These are phyloP conservation scores for Amauroascus verrucosus DNA, from an alignment of 2,329 filamentous ascomycete species.

Conservation along the genomic window DNA sequence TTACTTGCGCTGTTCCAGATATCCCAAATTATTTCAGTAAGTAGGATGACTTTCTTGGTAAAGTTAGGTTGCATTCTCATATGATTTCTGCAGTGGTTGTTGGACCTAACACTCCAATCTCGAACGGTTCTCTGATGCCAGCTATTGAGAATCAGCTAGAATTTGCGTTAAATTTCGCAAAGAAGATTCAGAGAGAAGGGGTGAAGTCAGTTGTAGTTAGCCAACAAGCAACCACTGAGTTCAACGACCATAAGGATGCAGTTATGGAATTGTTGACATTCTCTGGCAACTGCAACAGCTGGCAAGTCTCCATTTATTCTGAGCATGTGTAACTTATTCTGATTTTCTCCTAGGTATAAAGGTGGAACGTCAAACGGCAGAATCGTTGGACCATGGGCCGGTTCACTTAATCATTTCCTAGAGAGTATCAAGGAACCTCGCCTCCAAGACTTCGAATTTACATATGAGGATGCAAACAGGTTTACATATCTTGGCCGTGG, in stretches of 20 bases:
- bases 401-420: slow-evolving; percentile 17
- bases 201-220: neutral
- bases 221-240: neutral
- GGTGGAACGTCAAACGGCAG: slow-evolving; percentile 7
- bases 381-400: slow-evolving; percentile 17
- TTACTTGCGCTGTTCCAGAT: neutral
- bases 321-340: neutral
- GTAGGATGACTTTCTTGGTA: neutral
- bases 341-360: neutral
- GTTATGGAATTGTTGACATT: neutral
- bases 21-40: neutral
- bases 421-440: slow-evolving; percentile 15
- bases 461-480: slow-evolving; percentile 16
- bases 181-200: neutral
- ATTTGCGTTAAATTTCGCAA: neutral
- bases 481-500: slow-evolving; percentile 19
- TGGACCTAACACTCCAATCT: slow-evolving; percentile 10
- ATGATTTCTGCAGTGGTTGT: neutral
- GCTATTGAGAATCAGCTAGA: slow-evolving; percentile 5
- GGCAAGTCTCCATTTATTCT: neutral
- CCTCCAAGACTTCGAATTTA: slow-evolving; percentile 18
- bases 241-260: neutral
- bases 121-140: slow-evolving; percentile 8
- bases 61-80: neutral
- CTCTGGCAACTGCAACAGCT: neutral